phyloP scores from a whole-genome alignment of 1,284 basidiomycete genomes.

The Cystobasidium sp. region DNA sequence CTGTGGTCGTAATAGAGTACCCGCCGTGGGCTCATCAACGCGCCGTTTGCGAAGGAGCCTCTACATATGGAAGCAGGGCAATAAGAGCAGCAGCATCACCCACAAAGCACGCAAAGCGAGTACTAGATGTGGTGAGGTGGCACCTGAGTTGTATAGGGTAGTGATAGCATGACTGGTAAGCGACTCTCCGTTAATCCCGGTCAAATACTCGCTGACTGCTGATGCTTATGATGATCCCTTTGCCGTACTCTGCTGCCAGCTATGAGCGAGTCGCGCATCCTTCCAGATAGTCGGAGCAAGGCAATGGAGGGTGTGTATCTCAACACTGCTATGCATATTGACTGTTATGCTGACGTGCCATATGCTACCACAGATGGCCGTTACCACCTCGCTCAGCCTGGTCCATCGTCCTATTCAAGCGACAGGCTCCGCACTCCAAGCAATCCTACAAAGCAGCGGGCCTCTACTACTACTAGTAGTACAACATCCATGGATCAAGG shows the following conservation, averaged over 20 bases:
- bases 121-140: conserved; percentile 2
- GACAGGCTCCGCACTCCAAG: neutral
- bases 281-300: neutral
- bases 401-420: neutral
- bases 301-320: conserved; percentile 2
- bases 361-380: neutral
- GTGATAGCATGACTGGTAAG: conserved; percentile 11
- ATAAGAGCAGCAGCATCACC: neutral
- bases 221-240: conserved; percentile 8
- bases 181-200: neutral
- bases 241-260: neutral
- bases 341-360: neutral
- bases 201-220: no score
- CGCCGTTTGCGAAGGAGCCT: no score
- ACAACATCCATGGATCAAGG: neutral
- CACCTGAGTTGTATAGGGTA: neutral
- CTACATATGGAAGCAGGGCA: no score
- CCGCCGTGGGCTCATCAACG: no score
- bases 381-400: neutral
- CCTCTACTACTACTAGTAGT: neutral
- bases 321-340: neutral
- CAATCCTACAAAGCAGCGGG: neutral
- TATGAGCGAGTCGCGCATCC: neutral
- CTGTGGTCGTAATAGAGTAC: no score
- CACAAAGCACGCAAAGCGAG: neutral